Evolutionary conservation across 2,329 filamentous ascomycete genomes (phyloP), one percentile per base, ranked within the genome.

Genomic region (Aureobasidium sp.): DNA sequence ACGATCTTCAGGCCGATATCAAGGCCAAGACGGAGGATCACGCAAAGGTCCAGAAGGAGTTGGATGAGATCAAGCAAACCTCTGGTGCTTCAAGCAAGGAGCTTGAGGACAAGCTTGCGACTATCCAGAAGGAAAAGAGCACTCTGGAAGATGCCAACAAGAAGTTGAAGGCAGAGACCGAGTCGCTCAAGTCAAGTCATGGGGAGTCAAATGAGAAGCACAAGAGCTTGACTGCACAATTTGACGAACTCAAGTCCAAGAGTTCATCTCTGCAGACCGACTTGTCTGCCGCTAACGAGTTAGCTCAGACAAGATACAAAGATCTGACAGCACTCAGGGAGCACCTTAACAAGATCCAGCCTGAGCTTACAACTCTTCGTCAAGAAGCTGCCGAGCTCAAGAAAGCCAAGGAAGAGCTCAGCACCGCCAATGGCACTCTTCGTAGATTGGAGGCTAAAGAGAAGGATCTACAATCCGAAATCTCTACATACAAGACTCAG

Each of bases 301-400:
- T 97, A 13, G 91, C 94, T 0, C 87, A 95, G 64, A 88, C 84
- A 16, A 83, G 94, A 34, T 97, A 91, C 78, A 96, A 91, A 73
- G 92, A 97, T 63, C 78, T 97, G 1, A 87, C 86, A 0, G 89
- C 96, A 32, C 78, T 96, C 49, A 83, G 87, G 25, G 89, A 93
- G 64, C 80, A 92, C 2, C 75, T 97, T 34, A 87, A 91, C 66
- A 95, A 94, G 72, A 83, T 89, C 0, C 92, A 97, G 69, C 89
- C 91, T 0, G 93, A 99, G 74, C 78, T 97, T 29, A 88, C 87
- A 71, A 86, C 79, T 48, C 79, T 97, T 25, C 85, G 90, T 8
- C 85, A 87, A 53, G 92, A 97, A 68, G 86, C 89, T 34, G 83
- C 84, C 0, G 83, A 86, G 44, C 79, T 97, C 37, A 92, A 91